Evolutionary conservation across 805 yeast genomes (phyloP).

Genomic region (Zygosaccharomyces pseudorouxii): DNA sequence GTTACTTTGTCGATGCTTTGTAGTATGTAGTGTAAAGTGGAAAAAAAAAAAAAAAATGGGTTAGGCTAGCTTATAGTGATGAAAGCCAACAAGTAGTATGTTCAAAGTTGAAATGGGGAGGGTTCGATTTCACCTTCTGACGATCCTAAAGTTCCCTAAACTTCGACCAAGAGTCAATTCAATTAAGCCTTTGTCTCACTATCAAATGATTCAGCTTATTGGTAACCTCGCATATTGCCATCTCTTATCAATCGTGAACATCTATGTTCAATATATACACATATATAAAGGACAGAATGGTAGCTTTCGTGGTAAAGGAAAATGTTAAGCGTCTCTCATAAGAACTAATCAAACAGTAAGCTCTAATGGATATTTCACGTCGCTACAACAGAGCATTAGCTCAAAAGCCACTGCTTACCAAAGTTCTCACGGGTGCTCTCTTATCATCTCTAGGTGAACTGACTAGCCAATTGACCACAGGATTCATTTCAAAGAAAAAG

Average conservation of each 20-base stretch:
- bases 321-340: too few relatives aligned
- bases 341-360: too few relatives aligned
- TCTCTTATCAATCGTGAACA: constrained; percentile 3
- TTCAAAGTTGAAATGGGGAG: not conserved
- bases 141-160: too few relatives aligned
- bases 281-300: not conserved
- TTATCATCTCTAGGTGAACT: constrained; percentile 20
- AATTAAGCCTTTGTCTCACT: not conserved
- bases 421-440: constrained; percentile 20
- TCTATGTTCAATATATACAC: not conserved
- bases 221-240: constrained; percentile 4
- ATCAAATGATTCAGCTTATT: not conserved
- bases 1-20: not conserved
- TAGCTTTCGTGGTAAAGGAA: not conserved
- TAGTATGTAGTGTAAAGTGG: not conserved
- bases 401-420: constrained; percentile 17
- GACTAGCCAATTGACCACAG: constrained; percentile 17
- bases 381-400: constrained; percentile 15
- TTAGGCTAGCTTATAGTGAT: not conserved
- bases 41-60: not conserved
- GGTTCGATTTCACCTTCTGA: too few relatives aligned
- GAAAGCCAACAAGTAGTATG: not conserved
- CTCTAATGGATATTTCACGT: not conserved
- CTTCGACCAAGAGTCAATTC: not conserved
- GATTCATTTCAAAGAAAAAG: constrained; percentile 2